phyloP scores from a whole-genome alignment of 2,329 filamentous ascomycete species.

The Penicillium glabrum region DNA sequence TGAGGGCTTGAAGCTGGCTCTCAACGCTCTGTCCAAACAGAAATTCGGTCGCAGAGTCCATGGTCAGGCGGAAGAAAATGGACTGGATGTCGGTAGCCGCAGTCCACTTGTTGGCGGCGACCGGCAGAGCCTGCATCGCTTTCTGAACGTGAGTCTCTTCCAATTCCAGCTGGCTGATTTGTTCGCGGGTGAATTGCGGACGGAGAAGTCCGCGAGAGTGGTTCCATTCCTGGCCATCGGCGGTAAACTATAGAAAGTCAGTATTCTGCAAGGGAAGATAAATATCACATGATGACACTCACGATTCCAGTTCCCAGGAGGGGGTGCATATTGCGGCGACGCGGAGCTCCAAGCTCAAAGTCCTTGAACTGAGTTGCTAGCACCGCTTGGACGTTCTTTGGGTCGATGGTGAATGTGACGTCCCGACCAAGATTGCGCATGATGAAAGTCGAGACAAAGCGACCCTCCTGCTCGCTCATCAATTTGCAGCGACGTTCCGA shows the following conservation, averaged over 20 bases:
- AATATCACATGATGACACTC: conserved; percentile 13
- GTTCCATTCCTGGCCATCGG: conserved; percentile 77
- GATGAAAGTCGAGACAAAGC: conserved; percentile 26
- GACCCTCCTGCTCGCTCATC: conserved; percentile 24
- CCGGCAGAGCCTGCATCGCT: conserved; percentile 67
- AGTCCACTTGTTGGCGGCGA: conserved; percentile 50
- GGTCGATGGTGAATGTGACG: conserved; percentile 33
- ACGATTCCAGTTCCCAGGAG: conserved; percentile 48
- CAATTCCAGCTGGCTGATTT: conserved; percentile 75
- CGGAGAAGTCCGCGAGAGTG: conserved; percentile 76
- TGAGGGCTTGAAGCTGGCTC: conserved; percentile 43
- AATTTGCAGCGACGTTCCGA: conserved; percentile 17
- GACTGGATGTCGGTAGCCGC: conserved; percentile 68
- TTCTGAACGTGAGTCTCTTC: conserved; percentile 78
- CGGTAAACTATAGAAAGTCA: conserved; percentile 51
- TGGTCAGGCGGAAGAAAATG: conserved; percentile 79
- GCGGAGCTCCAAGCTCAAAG: conserved; percentile 74
- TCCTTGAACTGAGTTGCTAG: conserved; percentile 80
- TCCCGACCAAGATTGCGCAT: conserved; percentile 25
- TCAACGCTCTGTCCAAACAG: conserved; percentile 74
- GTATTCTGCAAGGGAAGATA: neutral
- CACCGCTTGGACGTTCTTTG: conserved; percentile 76
- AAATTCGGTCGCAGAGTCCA: conserved; percentile 86
- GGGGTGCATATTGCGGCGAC: conserved; percentile 61
- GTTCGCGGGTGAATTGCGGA: conserved; percentile 83